Base-by-base conservation (phyloP, 2,329 filamentous ascomycete genomes). In the Apiospora koreana region DNA sequence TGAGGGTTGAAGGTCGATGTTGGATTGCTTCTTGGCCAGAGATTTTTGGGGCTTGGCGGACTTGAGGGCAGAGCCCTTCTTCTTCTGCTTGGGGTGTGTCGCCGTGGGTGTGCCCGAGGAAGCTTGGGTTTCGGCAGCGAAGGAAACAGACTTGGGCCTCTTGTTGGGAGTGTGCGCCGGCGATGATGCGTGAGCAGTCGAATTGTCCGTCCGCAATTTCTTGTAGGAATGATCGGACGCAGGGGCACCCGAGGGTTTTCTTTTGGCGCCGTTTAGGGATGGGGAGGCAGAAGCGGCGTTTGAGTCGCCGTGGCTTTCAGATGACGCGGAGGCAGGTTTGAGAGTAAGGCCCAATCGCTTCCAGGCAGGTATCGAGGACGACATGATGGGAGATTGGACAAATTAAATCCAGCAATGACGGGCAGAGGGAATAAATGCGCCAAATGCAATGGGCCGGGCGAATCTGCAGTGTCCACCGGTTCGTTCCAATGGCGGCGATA, bases 311-410 rank as follows among this genome's bases (percentile, higher is more conserved):
- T 65, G 48, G 67, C 67, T 54, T 38, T 69, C 28, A 31, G 69
- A 50, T 43, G 69, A 28, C 67, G 76, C 79, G 76, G 69, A 28
- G 66, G 76, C 79, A 76, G 81, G 71, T 71, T 89, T 89, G 81
- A 89, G 87, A 83, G 89, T 89, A 78, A 89, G 85, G 80, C 88
- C 88, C 84, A 89, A 85, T 83, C 86, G 85, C 78, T 89, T 89
- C 87, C 88, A 89, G 73, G 87, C 87, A 70, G 88, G 87, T 72
- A 86, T 82, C 75, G 82, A 75, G 75, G 82, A 83, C 75, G 80
- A 83, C 82, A 86, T 85, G 78, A 75, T 80, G 75, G 74, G 76
- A 78, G 77, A 72, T 72, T 64, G 45, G 66, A 54, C 66, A 41
- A 54, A 68, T 54, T 12, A 54, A 35, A 54, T 38, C 43, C 18